Evolutionary conservation across 768 basidiomycete species (phyloP), one percentile per base, ranked within the genome.

Genomic region (Podaxis carcinomalis): DNA sequence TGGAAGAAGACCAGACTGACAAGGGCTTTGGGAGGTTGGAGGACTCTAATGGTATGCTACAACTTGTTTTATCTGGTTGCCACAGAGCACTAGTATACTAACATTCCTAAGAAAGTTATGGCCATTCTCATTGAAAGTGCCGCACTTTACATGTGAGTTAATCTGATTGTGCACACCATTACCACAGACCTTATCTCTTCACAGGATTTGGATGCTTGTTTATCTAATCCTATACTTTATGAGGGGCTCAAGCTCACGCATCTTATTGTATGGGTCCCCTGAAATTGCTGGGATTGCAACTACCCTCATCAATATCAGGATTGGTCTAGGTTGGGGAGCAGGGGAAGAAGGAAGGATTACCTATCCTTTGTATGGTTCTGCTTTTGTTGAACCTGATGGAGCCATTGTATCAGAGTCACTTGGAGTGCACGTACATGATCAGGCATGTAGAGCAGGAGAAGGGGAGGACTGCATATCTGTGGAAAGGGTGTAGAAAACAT

Each of bases 81-180:
- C 11, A n/a, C 16, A 19, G 19, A 44, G 16, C 19, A 21, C 42
- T n/a, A 19, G 16, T 44, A 44, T 19, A 13, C 16, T 44, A 7
- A 19, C 19, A 6, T 44, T 44, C 42, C 10, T 2, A 19, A 57
- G 56, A 57, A 36, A 49, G 11, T 57, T 2, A 32, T 57, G 2
- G 23, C 44, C 19, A 65, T 65, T 28, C 50, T 65, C 53, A 53
- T 62, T 7, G 64, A 65, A 35, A 65, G 64, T 40, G 64, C 64
- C 3, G 61, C 64, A 5, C 53, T 65, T 5, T 59, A 62, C 16
- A 59, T 57, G 64, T 65, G 59, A n/a, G 59, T 47, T 44, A 27
- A 21, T 23, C 28, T 23, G 5, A 40, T 40, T 10, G 25, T 35
- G 16, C 14, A 14, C 51, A 39, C 27, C 55, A 28, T 11, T 36